Evolutionary conservation across 441 rosid species (phyloP).

Genomic region (Hura crepitans): DNA sequence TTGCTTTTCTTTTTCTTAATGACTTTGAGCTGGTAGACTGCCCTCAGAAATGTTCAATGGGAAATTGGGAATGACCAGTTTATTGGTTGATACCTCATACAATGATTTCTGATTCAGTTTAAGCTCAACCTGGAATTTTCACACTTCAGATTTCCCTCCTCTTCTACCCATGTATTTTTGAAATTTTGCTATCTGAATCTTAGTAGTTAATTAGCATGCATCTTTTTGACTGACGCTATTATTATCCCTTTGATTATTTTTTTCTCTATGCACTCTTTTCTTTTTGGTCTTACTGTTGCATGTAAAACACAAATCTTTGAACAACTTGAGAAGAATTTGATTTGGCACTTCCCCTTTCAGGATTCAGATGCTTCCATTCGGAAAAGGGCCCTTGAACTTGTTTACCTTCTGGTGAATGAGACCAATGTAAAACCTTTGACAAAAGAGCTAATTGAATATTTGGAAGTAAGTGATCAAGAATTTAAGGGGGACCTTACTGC

Average conservation of each 20-base stretch:
- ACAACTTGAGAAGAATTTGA: slow-evolving; percentile 19
- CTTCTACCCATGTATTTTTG: not conserved
- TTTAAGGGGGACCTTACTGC: slow-evolving; percentile 96
- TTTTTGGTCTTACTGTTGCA: slow-evolving; percentile 1
- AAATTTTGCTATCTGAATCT: not conserved
- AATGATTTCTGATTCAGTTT: not conserved
- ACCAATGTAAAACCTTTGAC: slow-evolving; percentile 85
- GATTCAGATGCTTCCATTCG: slow-evolving; percentile 97
- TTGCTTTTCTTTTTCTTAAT: not conserved
- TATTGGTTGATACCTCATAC: not conserved
- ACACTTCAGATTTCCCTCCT: not conserved
- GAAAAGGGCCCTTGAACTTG: slow-evolving; percentile 95
- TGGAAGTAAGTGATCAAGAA: slow-evolving; percentile 93
- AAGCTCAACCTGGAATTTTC: not conserved
- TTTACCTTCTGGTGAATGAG: slow-evolving; percentile 82
- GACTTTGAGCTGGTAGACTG: not conserved
- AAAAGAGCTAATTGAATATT: slow-evolving; percentile 86
- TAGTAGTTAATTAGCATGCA: not conserved
- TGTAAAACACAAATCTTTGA: slow-evolving; percentile 8
- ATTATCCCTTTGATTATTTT: not conserved
- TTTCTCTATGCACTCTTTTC: not conserved
- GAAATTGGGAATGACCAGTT: not conserved
- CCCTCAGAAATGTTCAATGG: not conserved
- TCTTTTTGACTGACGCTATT: not conserved
- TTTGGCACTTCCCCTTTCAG: slow-evolving; percentile 52